These are phyloP conservation scores for Rhododendron henanense DNA, from an alignment of 148 eudicot genomes.

Conservation along the genomic window DNA sequence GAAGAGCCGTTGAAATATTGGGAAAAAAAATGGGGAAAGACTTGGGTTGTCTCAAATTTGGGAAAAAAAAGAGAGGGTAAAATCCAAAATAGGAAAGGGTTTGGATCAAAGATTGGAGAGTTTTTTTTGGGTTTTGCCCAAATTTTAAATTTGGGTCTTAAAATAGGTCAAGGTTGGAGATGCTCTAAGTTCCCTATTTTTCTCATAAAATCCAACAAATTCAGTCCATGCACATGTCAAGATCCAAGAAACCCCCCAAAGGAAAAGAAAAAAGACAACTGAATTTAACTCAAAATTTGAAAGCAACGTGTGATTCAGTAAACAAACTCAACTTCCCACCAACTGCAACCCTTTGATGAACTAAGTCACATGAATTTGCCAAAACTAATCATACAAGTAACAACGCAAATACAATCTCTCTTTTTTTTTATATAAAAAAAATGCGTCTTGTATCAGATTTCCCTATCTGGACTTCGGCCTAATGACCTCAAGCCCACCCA, in stretches of 20 bases:
- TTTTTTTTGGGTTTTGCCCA: too few species aligned
- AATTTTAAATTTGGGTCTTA: too few species aligned
- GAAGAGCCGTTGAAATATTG: too few species aligned
- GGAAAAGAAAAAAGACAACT: background rate
- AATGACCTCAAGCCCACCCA: slow-evolving; percentile 72
- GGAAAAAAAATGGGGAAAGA: too few species aligned
- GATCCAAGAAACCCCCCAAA: background rate
- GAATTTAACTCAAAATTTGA: slow-evolving; percentile 2
- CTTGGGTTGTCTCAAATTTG: too few species aligned
- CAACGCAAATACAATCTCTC: background rate
- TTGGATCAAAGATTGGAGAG: too few species aligned
- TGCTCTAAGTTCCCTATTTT: background rate
- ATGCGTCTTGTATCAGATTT: background rate
- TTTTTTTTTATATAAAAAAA: background rate
- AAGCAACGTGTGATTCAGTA: background rate
- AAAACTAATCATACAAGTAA: background rate
- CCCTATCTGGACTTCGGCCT: slow-evolving; percentile 30
- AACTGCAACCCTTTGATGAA: background rate
- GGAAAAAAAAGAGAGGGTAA: too few species aligned
- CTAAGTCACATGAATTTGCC: background rate
- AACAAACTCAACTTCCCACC: slow-evolving; percentile 2
- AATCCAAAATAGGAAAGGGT: too few species aligned
- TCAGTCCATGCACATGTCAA: background rate
- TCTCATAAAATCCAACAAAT: background rate
- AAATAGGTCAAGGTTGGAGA: too few species aligned